phyloP scores from a whole-genome alignment of 2,329 filamentous ascomycete genomes.

The Blastomyces silverae region DNA sequence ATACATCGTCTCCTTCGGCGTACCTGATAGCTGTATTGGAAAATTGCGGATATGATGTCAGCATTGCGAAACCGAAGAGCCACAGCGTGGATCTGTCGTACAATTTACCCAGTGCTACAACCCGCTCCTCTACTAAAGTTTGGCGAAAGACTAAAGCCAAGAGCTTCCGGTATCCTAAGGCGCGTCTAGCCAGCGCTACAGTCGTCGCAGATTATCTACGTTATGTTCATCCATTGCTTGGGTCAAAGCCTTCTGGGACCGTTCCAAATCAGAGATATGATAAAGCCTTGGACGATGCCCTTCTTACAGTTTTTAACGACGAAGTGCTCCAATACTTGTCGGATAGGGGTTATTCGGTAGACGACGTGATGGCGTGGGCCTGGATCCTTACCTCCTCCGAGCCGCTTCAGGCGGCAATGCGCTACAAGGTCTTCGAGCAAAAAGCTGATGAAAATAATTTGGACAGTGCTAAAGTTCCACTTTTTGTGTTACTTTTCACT shows the following conservation, averaged over 20 bases:
- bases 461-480: conserved; percentile 29
- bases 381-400: conserved; percentile 41
- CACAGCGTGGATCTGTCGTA: conserved; percentile 16
- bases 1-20: background rate
- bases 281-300: conserved; percentile 24
- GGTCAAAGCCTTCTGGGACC: conserved; percentile 6
- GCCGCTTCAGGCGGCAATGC: conserved; percentile 32
- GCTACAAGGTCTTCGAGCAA: conserved; percentile 32
- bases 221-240: conserved; percentile 30
- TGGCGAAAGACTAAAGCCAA: background rate
- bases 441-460: conserved; percentile 8
- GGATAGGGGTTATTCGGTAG: conserved; percentile 30
- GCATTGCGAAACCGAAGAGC: conserved; percentile 11
- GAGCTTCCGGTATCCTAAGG: background rate
- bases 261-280: conserved; percentile 4
- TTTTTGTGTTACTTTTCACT: conserved; percentile 45
- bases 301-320: conserved; percentile 32
- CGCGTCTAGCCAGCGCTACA: conserved; percentile 19
- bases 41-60: conserved; percentile 13
- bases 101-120: background rate
- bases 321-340: conserved; percentile 28
- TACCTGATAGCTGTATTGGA: conserved; percentile 18
- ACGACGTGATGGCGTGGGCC: conserved; percentile 42
- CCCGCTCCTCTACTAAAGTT: background rate
- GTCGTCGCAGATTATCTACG: conserved; percentile 38